Percentiles rank a stretch among this genome's conserved stretches.
Conservation (phyloP, 2,329 filamentous ascomycete genomes). For the Phaeosphaeriaceae sp. region DNA sequence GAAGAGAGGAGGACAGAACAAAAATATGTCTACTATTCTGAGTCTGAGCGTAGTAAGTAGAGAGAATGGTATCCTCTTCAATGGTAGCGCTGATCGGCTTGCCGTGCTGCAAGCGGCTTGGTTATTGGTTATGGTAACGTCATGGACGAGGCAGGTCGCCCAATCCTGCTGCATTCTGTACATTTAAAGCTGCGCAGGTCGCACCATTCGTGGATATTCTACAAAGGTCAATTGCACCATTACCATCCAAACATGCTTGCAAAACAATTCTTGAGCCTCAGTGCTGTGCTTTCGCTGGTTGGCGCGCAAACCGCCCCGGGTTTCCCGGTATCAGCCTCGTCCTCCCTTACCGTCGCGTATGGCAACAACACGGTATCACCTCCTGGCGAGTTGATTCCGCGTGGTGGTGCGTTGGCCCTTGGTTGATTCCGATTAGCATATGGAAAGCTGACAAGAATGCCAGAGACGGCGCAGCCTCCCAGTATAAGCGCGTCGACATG, state of each 20-base stretch:
- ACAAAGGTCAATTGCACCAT: not conserved
- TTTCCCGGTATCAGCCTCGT: slow-evolving; percentile 32
- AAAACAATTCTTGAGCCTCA: slow-evolving; percentile 17
- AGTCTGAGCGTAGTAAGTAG: not conserved
- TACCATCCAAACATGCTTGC: slow-evolving; percentile 16
- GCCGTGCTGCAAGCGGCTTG: not conserved
- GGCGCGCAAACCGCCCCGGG: slow-evolving; percentile 36
- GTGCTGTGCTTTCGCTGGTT: slow-evolving; percentile 18
- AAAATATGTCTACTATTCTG: no score
- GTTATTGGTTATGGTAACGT: not conserved
- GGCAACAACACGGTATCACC: slow-evolving; percentile 42
- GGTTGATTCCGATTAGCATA: not conserved
- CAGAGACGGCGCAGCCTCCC: slow-evolving; percentile 37
- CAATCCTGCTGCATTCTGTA: not conserved
- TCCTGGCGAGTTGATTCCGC: slow-evolving; percentile 41
- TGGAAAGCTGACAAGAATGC: not conserved
- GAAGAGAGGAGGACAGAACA: no score
- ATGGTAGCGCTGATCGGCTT: not conserved
- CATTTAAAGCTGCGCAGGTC: not conserved
- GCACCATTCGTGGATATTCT: not conserved
- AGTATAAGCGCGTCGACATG: slow-evolving; percentile 29
- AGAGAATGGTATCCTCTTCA: not conserved
- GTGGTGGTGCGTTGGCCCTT: slow-evolving; percentile 30
- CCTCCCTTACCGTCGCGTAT: slow-evolving; percentile 33
- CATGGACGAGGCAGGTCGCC: not conserved